A percentile compares a stretch with the other conserved stretches of the same genome.
phyloP scores from a whole-genome alignment of 108 stramenopile species.

The Stephanodiscus triporus region DNA sequence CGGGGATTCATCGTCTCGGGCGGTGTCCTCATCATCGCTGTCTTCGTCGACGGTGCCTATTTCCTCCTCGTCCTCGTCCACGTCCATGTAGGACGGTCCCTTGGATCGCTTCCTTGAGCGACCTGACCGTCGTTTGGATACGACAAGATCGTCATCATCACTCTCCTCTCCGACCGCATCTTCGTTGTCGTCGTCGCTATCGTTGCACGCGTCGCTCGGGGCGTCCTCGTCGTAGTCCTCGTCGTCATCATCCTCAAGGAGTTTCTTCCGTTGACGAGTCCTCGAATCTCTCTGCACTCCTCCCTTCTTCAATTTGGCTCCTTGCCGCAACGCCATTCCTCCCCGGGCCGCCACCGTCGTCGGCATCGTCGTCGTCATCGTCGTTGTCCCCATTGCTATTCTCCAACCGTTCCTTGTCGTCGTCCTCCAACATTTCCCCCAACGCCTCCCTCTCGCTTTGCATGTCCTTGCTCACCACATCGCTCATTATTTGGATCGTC shows the following conservation, averaged over 20 bases:
- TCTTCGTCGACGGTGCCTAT: constrained; percentile 47
- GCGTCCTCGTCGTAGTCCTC: constrained; percentile 35
- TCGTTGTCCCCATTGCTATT: too few relatives aligned
- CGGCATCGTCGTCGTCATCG: too few relatives aligned
- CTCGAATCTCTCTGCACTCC: neutral
- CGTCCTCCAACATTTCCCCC: too few relatives aligned
- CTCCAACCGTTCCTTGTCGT: too few relatives aligned
- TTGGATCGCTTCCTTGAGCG: neutral
- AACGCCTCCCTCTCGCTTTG: too few relatives aligned
- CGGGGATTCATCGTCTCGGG: too few relatives aligned
- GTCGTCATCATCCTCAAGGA: constrained; percentile 25
- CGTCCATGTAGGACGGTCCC: constrained; percentile 1
- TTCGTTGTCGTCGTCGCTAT: constrained; percentile 23
- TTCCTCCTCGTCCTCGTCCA: too few relatives aligned
- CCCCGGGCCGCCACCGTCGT: neutral
- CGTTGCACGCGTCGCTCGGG: constrained; percentile 23
- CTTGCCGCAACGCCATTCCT: neutral
- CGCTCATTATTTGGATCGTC: too few relatives aligned
- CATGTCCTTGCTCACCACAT: too few relatives aligned
- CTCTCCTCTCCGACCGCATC: constrained; percentile 36
- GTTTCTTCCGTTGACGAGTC: constrained; percentile 1
- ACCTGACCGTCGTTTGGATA: constrained; percentile 1
- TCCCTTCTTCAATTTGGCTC: neutral
- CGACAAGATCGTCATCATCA: constrained; percentile 42
- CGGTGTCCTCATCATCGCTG: constrained; percentile 31